phyloP scores from a whole-genome alignment of 2,329 filamentous ascomycete genomes.

The Cercospora janseana region DNA sequence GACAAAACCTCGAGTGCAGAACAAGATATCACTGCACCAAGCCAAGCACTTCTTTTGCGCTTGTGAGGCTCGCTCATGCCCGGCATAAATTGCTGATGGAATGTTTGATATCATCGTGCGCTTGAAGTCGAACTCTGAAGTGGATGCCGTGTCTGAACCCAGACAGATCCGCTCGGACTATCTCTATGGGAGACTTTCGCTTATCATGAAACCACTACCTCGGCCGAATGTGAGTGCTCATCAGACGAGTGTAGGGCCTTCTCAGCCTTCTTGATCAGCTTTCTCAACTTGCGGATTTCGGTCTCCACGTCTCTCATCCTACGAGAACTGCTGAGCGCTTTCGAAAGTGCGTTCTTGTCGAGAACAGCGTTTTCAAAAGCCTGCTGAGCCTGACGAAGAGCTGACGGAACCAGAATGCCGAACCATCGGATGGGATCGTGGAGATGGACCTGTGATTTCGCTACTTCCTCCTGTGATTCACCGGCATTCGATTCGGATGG shows the following conservation, averaged over 20 bases:
- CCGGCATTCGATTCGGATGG: slow-evolving; percentile 10
- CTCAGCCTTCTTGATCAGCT: slow-evolving; percentile 45
- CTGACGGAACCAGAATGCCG: slow-evolving; percentile 52
- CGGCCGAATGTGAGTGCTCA: too few relatives aligned
- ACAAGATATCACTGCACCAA: background rate
- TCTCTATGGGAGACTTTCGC: too few relatives aligned
- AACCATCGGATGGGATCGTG: slow-evolving; percentile 59
- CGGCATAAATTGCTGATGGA: too few relatives aligned
- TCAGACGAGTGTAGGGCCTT: background rate
- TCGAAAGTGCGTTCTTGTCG: slow-evolving; percentile 57
- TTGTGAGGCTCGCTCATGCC: too few relatives aligned
- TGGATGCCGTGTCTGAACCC: too few relatives aligned
- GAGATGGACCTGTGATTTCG: slow-evolving; percentile 5
- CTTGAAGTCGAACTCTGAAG: too few relatives aligned
- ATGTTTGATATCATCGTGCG: too few relatives aligned
- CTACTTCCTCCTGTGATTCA: slow-evolving; percentile 3
- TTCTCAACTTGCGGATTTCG: slow-evolving; percentile 60
- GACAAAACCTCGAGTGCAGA: background rate
- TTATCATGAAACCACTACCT: background rate
- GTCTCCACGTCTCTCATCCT: slow-evolving; percentile 67
- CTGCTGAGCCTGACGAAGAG: slow-evolving; percentile 57
- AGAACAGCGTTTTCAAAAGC: slow-evolving; percentile 55
- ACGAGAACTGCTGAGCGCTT: slow-evolving; percentile 56
- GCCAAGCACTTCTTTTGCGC: background rate
- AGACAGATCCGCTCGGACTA: too few relatives aligned